Base-by-base conservation (phyloP, 192 early-diverging fungal genomes). In the Martensiomyces pterosporus region DNA sequence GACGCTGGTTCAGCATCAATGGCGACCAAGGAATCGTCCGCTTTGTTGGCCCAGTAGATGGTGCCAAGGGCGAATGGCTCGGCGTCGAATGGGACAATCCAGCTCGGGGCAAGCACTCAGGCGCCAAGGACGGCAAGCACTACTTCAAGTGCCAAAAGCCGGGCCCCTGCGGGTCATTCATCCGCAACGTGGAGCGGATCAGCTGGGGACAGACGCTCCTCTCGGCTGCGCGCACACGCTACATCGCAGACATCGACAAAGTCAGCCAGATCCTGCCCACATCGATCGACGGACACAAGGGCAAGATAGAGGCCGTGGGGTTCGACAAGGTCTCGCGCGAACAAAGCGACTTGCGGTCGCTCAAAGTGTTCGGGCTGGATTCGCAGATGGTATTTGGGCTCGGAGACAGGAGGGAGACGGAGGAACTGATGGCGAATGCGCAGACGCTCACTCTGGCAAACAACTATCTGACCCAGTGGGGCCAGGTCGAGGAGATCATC, bases 51-150 rank as follows among this genome's bases (percentile, higher is more conserved):
- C 53, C 69, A 0, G 69, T 78, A 3, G 49, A 23, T 10, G 61
- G 57, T 1, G 52, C 61, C 4, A 10, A 3, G 0, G 68, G 64
- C 5, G n/a, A 10, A 8, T 79, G 77, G 77, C 56, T 67, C 0
- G 77, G 77, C 4, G 52, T 79, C 13, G 73, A 79, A 43, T 79
- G 77, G 77, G 43, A 47, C 2, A 29, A 27, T 21, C 15, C 56
- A 1, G 19, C 19, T 6, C 55, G 68, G 0, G 77, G 77, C 37
- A 79, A 76, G 26, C 77, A 79, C 56, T 18, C 49, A 38, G 77
- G 76, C 1, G 49, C 41, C 10, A 49, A 64, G 24, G 19, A 46
- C 38, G 45, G 56, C 16, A 34, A 39, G 4, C 51, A 41, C 9
- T 78, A 78, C 37, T 78, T 78, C 39, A 6, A 10, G 1, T 66